These are phyloP conservation scores for Pseudogymnoascus sp. DNA, from an alignment of 2,329 filamentous ascomycete species.

Conservation along the genomic window DNA sequence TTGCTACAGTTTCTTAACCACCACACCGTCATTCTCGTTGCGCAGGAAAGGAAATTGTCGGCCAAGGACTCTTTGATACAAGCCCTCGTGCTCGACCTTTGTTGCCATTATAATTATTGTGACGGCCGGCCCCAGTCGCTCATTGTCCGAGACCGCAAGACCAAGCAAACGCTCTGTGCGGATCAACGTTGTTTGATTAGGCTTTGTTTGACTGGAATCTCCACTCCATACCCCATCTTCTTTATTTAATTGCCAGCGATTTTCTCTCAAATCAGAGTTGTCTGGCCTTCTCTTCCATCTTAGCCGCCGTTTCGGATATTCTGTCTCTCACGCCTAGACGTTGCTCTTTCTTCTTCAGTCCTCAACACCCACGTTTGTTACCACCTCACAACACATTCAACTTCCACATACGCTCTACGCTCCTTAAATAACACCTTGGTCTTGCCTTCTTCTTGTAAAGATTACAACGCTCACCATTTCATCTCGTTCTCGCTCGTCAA, in stretches of 20 bases:
- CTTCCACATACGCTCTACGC: background rate
- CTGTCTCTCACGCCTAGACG: conserved; percentile 1
- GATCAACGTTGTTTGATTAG: conserved; percentile 7
- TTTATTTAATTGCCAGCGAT: background rate
- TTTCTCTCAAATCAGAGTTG: background rate
- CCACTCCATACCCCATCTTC: background rate
- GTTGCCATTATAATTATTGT: conserved; percentile 5
- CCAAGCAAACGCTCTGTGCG: conserved; percentile 1
- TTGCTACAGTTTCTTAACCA: background rate
- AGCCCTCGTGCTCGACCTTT: background rate
- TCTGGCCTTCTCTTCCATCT: background rate
- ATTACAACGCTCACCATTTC: background rate
- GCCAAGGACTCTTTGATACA: background rate
- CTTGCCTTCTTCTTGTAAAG: background rate
- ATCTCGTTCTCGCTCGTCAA: background rate
- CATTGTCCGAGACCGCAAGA: background rate
- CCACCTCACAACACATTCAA: background rate
- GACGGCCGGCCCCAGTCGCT: conserved; percentile 2
- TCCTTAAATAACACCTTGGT: background rate
- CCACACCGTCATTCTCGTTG: background rate
- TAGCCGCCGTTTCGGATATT: conserved; percentile 3
- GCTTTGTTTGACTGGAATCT: conserved; percentile 2
- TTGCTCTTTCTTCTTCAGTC: background rate
- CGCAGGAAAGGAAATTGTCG: background rate
- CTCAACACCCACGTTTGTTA: background rate